Conservation (phyloP, 306 rosid species). For the Mimosa pudica region DNA sequence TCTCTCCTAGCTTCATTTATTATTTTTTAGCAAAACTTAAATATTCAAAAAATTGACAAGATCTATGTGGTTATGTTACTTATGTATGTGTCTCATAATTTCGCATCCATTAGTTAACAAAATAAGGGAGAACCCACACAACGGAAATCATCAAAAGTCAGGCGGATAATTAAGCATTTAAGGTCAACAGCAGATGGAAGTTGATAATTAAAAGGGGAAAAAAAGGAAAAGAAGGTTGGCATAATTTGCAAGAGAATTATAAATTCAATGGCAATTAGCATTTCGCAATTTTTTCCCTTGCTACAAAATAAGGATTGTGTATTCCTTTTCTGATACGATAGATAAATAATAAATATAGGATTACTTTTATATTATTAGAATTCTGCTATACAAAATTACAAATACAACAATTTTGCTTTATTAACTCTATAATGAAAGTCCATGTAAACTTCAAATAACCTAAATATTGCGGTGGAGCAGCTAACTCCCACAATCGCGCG, state of each 20-base stretch:
- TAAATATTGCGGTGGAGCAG: constrained; percentile 22
- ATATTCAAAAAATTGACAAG: not conserved
- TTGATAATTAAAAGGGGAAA: not conserved
- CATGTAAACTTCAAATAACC: constrained; percentile 39
- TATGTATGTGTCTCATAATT: too few species aligned
- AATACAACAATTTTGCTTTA: constrained; percentile 7
- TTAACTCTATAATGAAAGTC: constrained; percentile 1
- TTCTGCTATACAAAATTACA: not conserved
- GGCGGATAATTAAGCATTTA: not conserved
- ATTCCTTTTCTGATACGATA: not conserved
- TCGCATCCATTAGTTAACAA: too few species aligned
- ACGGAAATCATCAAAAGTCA: not conserved
- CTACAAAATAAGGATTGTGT: not conserved
- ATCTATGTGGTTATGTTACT: not conserved
- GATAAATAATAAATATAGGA: not conserved
- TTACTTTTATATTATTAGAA: not conserved
- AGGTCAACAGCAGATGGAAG: not conserved
- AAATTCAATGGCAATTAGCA: not conserved
- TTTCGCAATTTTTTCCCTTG: not conserved
- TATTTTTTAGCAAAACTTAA: not conserved
- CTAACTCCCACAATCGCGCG: constrained; percentile 17
- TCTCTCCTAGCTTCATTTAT: not conserved
- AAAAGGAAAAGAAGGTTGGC: not conserved
- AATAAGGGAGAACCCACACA: not conserved
- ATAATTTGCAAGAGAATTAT: not conserved